Percentiles rank a stretch among this genome's conserved stretches.
Evolutionary conservation across 106 monocot species (phyloP).

Genomic region (Phalaenopsis aphrodite): DNA sequence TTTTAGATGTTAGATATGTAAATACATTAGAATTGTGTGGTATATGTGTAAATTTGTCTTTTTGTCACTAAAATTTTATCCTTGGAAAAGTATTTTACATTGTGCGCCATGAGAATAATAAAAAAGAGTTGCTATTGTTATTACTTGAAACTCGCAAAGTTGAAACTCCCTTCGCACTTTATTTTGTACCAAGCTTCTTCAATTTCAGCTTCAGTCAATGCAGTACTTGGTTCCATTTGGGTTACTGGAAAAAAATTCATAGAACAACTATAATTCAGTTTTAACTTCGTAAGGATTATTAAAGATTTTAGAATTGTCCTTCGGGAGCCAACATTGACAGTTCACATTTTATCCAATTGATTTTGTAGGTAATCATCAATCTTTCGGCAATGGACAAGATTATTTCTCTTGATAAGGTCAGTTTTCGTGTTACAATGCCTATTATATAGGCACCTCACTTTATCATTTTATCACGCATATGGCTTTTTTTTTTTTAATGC

Average conservation of each 20-base stretch:
- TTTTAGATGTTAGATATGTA: too few relatives aligned
- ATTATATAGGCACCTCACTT: not conserved
- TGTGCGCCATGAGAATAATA: not conserved
- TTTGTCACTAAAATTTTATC: not conserved
- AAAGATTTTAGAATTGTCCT: not conserved
- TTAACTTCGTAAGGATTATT: not conserved
- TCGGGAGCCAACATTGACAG: not conserved
- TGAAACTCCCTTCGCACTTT: not conserved
- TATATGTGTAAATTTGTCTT: too few relatives aligned
- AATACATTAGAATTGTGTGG: too few relatives aligned
- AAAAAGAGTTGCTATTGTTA: too few relatives aligned
- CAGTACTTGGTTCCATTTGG: not conserved
- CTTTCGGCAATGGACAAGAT: slow-evolving; percentile 74
- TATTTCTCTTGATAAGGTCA: slow-evolving; percentile 85
- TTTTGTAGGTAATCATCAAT: slow-evolving; percentile 74
- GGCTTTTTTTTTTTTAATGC: not conserved
- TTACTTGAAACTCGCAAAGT: too few relatives aligned
- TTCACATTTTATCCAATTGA: not conserved
- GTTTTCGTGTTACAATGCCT: not conserved
- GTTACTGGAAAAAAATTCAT: not conserved
- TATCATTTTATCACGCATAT: not conserved
- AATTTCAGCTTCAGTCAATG: not conserved
- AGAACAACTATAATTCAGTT: not conserved
- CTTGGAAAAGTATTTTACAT: not conserved
- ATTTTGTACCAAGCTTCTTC: not conserved